A percentile compares a stretch with the other conserved stretches of the same genome.
Conservation (phyloP, 805 yeast species). For the Schizosaccharomyces osmophilus region DNA sequence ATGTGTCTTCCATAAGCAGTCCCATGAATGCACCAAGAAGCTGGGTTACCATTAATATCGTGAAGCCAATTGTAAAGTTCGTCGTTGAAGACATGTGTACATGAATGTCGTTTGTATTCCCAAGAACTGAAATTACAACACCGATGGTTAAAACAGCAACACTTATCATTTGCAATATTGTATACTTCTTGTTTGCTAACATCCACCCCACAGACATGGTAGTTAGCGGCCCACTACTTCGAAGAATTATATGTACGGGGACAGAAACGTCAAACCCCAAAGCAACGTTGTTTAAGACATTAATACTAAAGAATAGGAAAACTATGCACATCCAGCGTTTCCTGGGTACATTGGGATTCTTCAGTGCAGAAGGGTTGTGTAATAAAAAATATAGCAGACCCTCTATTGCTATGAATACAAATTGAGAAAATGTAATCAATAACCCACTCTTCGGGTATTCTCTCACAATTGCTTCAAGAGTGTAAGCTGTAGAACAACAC, state of each 20-base stretch:
- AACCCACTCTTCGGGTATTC: conserved; percentile 17
- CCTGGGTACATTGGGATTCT: conserved; percentile 14
- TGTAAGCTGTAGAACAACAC: conserved; percentile 45
- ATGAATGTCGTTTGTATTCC: conserved; percentile 5
- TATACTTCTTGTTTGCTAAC: conserved; percentile 23
- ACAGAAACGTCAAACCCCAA: conserved; percentile 30
- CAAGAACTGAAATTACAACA: conserved; percentile 20
- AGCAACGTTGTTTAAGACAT: conserved; percentile 32
- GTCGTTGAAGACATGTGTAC: conserved; percentile 8
- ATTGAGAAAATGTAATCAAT: conserved; percentile 33
- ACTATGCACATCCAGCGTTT: conserved; percentile 23
- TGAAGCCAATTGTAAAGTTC: conserved; percentile 17
- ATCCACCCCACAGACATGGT: conserved; percentile 33
- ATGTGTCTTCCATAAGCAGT: conserved; percentile 29
- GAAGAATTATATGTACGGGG: conserved; percentile 40
- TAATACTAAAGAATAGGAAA: conserved; percentile 24
- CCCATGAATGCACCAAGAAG: conserved; percentile 32
- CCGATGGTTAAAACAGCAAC: conserved; percentile 32
- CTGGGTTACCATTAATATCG: conserved; percentile 23
- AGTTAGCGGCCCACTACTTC: conserved; percentile 39
- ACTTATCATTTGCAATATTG: conserved; percentile 22
- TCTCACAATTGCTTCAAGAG: conserved; percentile 30
- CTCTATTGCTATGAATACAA: conserved; percentile 25
- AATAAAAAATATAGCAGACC: conserved; percentile 15
- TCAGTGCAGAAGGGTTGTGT: conserved; percentile 12